phyloP scores from a whole-genome alignment of 495 filamentous ascomycete species.

The Hypoxylon crocopeplum region DNA sequence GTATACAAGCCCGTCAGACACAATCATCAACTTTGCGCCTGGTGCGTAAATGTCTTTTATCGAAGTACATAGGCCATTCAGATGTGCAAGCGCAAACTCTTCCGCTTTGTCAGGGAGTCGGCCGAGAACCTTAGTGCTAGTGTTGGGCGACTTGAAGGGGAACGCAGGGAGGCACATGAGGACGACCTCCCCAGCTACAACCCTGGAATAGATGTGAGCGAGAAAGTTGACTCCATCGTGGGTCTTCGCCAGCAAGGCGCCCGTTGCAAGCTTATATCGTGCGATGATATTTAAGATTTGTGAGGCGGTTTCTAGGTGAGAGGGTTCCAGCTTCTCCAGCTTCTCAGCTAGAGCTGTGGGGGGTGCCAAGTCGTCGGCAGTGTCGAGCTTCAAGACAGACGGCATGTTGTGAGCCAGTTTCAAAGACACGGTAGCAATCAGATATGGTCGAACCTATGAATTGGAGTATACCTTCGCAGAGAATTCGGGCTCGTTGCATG shows the following conservation, averaged over 20 bases:
- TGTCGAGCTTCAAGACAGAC: conserved; percentile 24
- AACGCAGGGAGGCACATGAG: conserved; percentile 58
- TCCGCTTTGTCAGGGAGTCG: conserved; percentile 58
- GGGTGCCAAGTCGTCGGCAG: conserved; percentile 17
- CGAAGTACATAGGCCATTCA: conserved; percentile 50
- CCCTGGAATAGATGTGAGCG: conserved; percentile 24
- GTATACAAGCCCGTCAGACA: conserved; percentile 61
- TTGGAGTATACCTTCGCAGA: conserved; percentile 7
- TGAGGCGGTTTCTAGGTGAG: conserved; percentile 34
- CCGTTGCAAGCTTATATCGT: conserved; percentile 32
- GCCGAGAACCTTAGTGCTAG: conserved; percentile 54
- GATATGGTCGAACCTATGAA: conserved; percentile 22
- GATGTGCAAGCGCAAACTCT: conserved; percentile 56
- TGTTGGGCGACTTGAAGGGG: conserved; percentile 61
- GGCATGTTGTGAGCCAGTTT: conserved; percentile 32
- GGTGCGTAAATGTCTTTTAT: conserved; percentile 54
- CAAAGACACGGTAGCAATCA: conserved; percentile 4
- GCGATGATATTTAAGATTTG: conserved; percentile 39
- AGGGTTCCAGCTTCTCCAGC: conserved; percentile 2
- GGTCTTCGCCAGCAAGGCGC: conserved; percentile 6
- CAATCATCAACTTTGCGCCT: conserved; percentile 55
- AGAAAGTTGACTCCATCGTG: conserved; percentile 33
- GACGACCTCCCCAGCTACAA: conserved; percentile 19
- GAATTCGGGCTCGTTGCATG: conserved; percentile 17
- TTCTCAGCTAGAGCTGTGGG: conserved; percentile 3